These are phyloP conservation scores for Colletotrichum siamense DNA, from an alignment of 2,329 filamentous ascomycete species.

Conservation along the genomic window DNA sequence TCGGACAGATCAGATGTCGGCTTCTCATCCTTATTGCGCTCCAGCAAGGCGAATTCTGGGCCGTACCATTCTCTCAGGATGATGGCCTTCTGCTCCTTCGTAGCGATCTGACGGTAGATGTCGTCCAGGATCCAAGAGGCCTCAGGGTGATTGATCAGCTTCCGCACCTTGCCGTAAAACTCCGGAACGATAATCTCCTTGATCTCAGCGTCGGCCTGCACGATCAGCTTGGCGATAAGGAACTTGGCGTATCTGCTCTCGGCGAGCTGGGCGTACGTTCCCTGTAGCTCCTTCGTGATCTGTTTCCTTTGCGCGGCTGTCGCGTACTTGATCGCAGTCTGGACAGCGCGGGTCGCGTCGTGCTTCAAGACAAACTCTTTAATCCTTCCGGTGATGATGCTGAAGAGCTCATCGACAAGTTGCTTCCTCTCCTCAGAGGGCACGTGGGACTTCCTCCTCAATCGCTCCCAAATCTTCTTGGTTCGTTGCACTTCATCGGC, in stretches of 20 bases:
- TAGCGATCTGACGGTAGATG: constrained; percentile 89
- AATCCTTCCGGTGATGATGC: constrained; percentile 88
- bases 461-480: constrained; percentile 96
- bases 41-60: constrained; percentile 86
- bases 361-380: constrained; percentile 99
- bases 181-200: constrained; percentile 89
- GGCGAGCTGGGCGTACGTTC: constrained; percentile 82
- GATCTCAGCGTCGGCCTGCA: constrained; percentile 88
- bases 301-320: constrained; percentile 82
- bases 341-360: constrained; percentile 93
- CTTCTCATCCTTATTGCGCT: constrained; percentile 58
- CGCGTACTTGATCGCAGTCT: constrained; percentile 96
- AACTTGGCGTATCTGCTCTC: constrained; percentile 99
- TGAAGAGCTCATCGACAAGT: constrained; percentile 87
- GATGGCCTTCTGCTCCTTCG: constrained; percentile 81
- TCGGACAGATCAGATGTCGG: constrained; percentile 70
- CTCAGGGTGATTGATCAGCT: constrained; percentile 94
- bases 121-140: constrained; percentile 98
- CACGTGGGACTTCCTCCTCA: constrained; percentile 92
- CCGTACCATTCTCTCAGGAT: constrained; percentile 97
- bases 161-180: constrained; percentile 92
- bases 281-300: constrained; percentile 87
- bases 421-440: constrained; percentile 86
- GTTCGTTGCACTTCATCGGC: constrained; percentile 86
- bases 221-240: constrained; percentile 91